Base-by-base conservation (phyloP, 2,329 filamentous ascomycete species). In the Hirsutella rhossiliensis region DNA sequence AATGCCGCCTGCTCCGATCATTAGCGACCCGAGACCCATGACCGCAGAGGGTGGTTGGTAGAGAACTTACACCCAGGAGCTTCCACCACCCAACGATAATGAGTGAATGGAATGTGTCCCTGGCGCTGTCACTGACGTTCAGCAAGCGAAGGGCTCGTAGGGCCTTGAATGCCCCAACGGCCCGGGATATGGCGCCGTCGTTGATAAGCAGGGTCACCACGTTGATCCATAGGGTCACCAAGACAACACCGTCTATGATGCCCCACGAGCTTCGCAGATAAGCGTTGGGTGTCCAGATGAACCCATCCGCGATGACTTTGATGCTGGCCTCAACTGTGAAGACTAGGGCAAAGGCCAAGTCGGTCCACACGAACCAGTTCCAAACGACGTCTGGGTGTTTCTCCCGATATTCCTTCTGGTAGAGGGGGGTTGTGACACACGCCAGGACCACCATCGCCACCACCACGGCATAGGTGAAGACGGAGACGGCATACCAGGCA, bases 221-320 rank as follows among this genome's bases (percentile, higher is more conserved):
- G 56, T 94, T 97, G 58, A 96, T 83, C 90, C 92, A 97, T 9
- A 98, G 75, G 0, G 92, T 97, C 45, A 95, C 69, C 43, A 98
- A 71, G 51, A 98, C 92, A 38, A 97, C 64, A 0, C 84, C 87
- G 58, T 98, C 92, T 51, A 98, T 96, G 48, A 95, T 81, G 7
- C 92, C 94, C 92, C 92, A 98, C 0, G 89, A 90, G 57, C 90
- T 90, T 54, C 92, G 82, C 60, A 96, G 87, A 59, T 95, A 98
- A 3, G 94, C 94, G 63, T 98, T 96, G 0, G 92, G 92, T 0
- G 92, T 96, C 78, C 87, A 97, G 60, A 96, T 84, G 54, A 95
- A 84, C 8, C 92, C 92, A 65, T 98, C 92, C 0, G 92, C 92
- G 54, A 98, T 80, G 44, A 94, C 81, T 62, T 98, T 98, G 66